phyloP scores from a whole-genome alignment of 2,329 filamentous ascomycete species.

The Ophiocordyceps polyrhachis-furcata region DNA sequence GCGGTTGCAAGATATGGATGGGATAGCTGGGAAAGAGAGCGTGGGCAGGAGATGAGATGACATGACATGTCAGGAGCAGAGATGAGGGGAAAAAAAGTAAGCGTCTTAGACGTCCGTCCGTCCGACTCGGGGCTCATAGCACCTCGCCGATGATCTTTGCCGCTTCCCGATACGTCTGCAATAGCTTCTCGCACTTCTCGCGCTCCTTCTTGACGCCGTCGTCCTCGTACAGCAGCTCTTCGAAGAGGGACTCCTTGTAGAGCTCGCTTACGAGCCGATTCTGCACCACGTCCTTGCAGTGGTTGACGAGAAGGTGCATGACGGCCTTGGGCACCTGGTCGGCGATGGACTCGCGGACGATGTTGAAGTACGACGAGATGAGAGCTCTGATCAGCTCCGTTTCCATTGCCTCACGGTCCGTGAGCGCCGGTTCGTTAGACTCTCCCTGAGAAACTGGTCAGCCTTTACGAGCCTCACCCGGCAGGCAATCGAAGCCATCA shows the following conservation, averaged over 20 bases:
- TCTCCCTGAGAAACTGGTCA: constrained; percentile 24
- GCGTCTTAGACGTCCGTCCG: too few species aligned
- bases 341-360: constrained; percentile 94
- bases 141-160: constrained; percentile 98
- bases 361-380: constrained; percentile 98
- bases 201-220: constrained; percentile 93
- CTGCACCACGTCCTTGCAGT: constrained; percentile 95
- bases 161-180: constrained; percentile 91
- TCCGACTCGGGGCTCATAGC: constrained; percentile 30
- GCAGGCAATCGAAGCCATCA: neutral
- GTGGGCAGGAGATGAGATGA: too few species aligned
- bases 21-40: too few species aligned
- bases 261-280: constrained; percentile 90
- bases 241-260: constrained; percentile 81
- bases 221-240: constrained; percentile 90
- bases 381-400: constrained; percentile 92
- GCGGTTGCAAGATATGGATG: too few species aligned
- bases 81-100: too few species aligned
- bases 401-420: constrained; percentile 90
- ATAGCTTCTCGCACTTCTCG: constrained; percentile 93
- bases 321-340: constrained; percentile 97
- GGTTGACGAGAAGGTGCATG: constrained; percentile 96
- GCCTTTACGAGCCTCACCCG: neutral
- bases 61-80: too few species aligned
- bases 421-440: constrained; percentile 66